Evolutionary conservation across 1,139 yeast genomes (phyloP).

Genomic region (Eremothecium sinecaudum): DNA sequence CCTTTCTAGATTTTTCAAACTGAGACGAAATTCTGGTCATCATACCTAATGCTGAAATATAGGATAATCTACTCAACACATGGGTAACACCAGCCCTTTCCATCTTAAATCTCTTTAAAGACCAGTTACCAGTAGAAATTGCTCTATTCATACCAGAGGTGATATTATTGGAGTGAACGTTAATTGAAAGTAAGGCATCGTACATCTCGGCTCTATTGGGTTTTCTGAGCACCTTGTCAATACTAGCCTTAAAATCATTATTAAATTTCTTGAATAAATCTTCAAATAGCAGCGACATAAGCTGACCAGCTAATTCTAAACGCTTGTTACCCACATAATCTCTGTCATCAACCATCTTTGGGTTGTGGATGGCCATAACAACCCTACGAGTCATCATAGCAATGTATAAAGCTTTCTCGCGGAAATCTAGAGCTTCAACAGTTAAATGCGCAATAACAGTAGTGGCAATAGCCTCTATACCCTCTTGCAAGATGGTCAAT

Average conservation of each 20-base stretch:
- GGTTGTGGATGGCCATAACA: slow-evolving; percentile 89
- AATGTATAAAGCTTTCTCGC: slow-evolving; percentile 87
- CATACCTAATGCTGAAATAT: slow-evolving; percentile 95
- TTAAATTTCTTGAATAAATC: slow-evolving; percentile 95
- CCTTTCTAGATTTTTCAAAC: slow-evolving; percentile 94
- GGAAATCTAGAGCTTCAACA: slow-evolving; percentile 75
- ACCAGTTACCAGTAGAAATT: slow-evolving; percentile 98
- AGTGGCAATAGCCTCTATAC: slow-evolving; percentile 94
- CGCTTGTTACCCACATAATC: slow-evolving; percentile 98
- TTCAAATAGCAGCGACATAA: slow-evolving; percentile 88
- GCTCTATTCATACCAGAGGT: slow-evolving; percentile 94
- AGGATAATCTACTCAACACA: slow-evolving; percentile 80
- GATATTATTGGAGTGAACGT: slow-evolving; percentile 84
- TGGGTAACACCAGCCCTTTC: slow-evolving; percentile 99
- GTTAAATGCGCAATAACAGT: slow-evolving; percentile 93
- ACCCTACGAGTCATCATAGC: slow-evolving; percentile 97
- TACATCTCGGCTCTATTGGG: slow-evolving; percentile 93
- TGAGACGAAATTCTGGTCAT: slow-evolving; percentile 99
- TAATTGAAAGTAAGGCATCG: slow-evolving; percentile 82
- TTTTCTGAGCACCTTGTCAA: slow-evolving; percentile 86
- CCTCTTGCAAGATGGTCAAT: slow-evolving; percentile 77
- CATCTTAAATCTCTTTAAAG: slow-evolving; percentile 97
- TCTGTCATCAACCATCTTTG: slow-evolving; percentile 93
- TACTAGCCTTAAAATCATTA: slow-evolving; percentile 84
- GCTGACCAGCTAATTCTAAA: slow-evolving; percentile 92